These are phyloP conservation scores for Clonostachys solani DNA, from an alignment of 2,329 filamentous ascomycete species.

Conservation along the genomic window DNA sequence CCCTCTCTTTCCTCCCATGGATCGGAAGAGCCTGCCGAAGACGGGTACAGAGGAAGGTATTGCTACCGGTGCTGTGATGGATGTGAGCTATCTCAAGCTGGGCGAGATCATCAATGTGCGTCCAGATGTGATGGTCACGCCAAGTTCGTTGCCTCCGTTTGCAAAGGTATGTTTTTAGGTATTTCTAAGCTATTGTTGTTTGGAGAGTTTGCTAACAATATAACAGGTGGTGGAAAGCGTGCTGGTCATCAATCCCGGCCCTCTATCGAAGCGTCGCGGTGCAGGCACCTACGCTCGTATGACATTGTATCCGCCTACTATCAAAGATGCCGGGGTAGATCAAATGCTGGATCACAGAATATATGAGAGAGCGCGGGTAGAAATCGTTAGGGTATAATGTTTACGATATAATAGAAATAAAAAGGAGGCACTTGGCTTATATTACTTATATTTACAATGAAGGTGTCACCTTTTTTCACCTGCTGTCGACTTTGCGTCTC, in stretches of 20 bases:
- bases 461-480: slow-evolving; percentile 8
- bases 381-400: slow-evolving; percentile 71
- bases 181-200: background rate
- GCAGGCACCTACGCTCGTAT: slow-evolving; percentile 84
- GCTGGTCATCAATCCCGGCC: slow-evolving; percentile 85
- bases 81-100: slow-evolving; percentile 79
- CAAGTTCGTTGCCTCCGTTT: slow-evolving; percentile 80
- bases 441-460: too few relatives aligned
- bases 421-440: too few relatives aligned
- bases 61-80: slow-evolving; percentile 73
- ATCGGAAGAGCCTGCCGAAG: slow-evolving; percentile 62
- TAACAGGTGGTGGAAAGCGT: slow-evolving; percentile 83
- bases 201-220: background rate
- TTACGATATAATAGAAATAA: too few relatives aligned
- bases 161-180: slow-evolving; percentile 63
- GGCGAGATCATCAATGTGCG: slow-evolving; percentile 85
- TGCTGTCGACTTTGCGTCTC: slow-evolving; percentile 49
- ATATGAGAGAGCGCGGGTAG: slow-evolving; percentile 79
- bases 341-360: slow-evolving; percentile 68
- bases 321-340: slow-evolving; percentile 53
- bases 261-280: slow-evolving; percentile 76
- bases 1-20: slow-evolving; percentile 79
- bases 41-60: slow-evolving; percentile 55
- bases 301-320: slow-evolving; percentile 56
- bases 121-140: slow-evolving; percentile 80